Percentiles rank a stretch among this genome's conserved stretches.
These are phyloP conservation scores for Fragaria nilgerrensis DNA, from an alignment of 306 rosid genomes.

Conservation along the genomic window DNA sequence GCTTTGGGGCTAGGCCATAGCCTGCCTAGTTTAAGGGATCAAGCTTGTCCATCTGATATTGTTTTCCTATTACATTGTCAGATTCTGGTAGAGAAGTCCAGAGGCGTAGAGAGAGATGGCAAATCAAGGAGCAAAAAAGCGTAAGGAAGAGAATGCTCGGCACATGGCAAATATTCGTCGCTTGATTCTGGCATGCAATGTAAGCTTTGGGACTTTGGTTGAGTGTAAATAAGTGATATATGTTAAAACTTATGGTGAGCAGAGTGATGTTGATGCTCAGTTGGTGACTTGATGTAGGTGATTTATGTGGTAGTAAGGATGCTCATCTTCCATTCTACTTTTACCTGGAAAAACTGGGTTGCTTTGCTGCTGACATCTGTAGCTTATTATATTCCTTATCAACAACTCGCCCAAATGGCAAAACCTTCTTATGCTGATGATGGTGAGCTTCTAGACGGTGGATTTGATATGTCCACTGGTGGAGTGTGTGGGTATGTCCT, in stretches of 20 bases:
- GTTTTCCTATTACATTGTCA: background rate
- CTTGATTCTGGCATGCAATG: slow-evolving; percentile 76
- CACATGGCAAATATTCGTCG: slow-evolving; percentile 78
- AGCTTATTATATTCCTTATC: slow-evolving; percentile 58
- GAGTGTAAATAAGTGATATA: background rate
- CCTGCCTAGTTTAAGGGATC: background rate
- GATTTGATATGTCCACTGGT: slow-evolving; percentile 87
- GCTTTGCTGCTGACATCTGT: slow-evolving; percentile 60
- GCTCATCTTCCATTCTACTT: slow-evolving; percentile 65
- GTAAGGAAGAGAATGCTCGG: slow-evolving; percentile 83
- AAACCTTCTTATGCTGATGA: slow-evolving; percentile 52
- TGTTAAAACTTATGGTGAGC: background rate
- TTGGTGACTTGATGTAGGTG: slow-evolving; percentile 38
- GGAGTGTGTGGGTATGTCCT: slow-evolving; percentile 83
- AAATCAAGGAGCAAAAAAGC: slow-evolving; percentile 97
- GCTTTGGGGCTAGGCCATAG: background rate
- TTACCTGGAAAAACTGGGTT: slow-evolving; percentile 82
- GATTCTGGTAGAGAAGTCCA: background rate
- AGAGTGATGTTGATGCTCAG: background rate
- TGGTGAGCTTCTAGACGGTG: slow-evolving; percentile 96
- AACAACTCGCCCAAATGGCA: slow-evolving; percentile 76
- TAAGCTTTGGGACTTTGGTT: slow-evolving; percentile 8
- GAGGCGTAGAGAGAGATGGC: slow-evolving; percentile 47
- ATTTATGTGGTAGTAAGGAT: slow-evolving; percentile 56
- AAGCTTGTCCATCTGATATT: background rate